phyloP scores from a whole-genome alignment of 2,329 filamentous ascomycete species.

The Macrophomina phaseolina region DNA sequence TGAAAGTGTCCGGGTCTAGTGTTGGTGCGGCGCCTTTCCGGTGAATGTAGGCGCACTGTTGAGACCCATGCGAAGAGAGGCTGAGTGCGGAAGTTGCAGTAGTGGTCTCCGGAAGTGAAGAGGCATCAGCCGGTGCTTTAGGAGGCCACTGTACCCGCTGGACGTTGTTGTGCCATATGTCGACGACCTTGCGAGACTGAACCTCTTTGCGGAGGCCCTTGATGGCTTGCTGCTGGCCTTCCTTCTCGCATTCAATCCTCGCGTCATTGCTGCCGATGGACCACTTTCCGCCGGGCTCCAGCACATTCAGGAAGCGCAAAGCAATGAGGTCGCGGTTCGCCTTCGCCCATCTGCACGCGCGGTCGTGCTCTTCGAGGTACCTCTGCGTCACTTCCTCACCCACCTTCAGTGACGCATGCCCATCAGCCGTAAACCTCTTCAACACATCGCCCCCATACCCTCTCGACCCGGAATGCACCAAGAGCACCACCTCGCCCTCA shows the following conservation, averaged over 20 bases:
- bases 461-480: conserved; percentile 47
- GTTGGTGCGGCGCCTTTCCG: conserved; percentile 48
- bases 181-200: conserved; percentile 40
- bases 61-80: not conserved
- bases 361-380: conserved; percentile 44
- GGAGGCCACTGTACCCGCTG: conserved; percentile 41
- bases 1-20: conserved; percentile 32
- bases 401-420: conserved; percentile 37
- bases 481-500: conserved; percentile 42
- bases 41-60: conserved; percentile 41
- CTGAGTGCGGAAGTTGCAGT: not conserved
- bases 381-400: conserved; percentile 33
- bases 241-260: conserved; percentile 16
- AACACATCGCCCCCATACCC: conserved; percentile 44
- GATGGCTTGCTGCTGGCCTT: conserved; percentile 17
- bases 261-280: conserved; percentile 30
- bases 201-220: conserved; percentile 32
- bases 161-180: conserved; percentile 48
- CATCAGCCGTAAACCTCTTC: conserved; percentile 36
- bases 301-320: conserved; percentile 43
- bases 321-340: conserved; percentile 48
- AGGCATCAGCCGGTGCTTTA: not conserved
- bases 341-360: conserved; percentile 45
- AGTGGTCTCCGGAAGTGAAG: not conserved
- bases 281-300: conserved; percentile 43